phyloP scores from a whole-genome alignment of 371 early-diverging fungal species.

The Mucor plumbeus region DNA sequence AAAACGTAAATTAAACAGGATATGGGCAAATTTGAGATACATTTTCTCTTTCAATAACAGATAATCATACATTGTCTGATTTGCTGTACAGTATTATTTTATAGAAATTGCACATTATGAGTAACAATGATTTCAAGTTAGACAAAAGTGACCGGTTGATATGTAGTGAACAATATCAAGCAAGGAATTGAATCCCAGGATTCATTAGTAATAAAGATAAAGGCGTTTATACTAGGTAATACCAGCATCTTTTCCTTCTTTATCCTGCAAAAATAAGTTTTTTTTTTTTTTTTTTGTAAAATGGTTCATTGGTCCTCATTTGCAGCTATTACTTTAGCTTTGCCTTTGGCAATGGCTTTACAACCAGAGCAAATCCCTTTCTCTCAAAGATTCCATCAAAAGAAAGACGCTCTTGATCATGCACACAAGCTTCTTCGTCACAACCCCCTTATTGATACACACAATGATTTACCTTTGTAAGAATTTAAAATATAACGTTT shows the following conservation, averaged over 20 bases:
- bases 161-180: background rate
- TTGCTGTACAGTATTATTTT: too few relatives aligned
- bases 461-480: constrained; percentile 54
- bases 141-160: background rate
- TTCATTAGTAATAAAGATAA: background rate
- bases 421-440: constrained; percentile 36
- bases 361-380: background rate
- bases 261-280: background rate
- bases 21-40: too few relatives aligned
- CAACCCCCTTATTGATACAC: constrained; percentile 49
- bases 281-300: too few relatives aligned
- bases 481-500: background rate
- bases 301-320: constrained; percentile 27
- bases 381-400: constrained; percentile 5
- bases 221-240: background rate
- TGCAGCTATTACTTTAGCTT: constrained; percentile 3
- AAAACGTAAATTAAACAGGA: too few relatives aligned
- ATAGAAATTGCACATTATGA: too few relatives aligned
- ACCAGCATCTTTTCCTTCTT: background rate
- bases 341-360: constrained; percentile 13
- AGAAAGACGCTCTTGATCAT: constrained; percentile 24
- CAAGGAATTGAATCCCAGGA: background rate
- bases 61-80: too few relatives aligned
- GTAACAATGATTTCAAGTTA: too few relatives aligned
- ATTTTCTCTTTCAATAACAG: too few relatives aligned